Conservation (phyloP, 1,284 basidiomycete species). For the Rhodotorula sp. region DNA sequence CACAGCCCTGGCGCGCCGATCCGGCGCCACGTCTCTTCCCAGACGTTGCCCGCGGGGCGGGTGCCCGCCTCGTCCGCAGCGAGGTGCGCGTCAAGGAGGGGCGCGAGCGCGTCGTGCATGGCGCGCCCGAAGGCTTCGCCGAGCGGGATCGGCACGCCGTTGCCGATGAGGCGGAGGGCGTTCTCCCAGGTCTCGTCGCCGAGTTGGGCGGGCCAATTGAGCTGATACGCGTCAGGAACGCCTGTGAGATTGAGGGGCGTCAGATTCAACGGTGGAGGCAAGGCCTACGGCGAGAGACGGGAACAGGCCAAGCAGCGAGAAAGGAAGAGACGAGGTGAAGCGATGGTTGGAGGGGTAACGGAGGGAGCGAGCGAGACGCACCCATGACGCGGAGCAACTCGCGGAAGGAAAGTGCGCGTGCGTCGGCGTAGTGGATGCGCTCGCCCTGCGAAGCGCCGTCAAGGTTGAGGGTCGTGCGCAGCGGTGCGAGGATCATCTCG, state of each 20-base stretch:
- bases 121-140: constrained; percentile 12
- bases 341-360: not conserved
- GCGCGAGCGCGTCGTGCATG: not conserved
- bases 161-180: constrained; percentile 12
- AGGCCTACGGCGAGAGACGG: not conserved
- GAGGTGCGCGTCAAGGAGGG: not conserved
- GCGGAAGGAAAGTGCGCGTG: not conserved
- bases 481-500: constrained; percentile 2
- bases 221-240: constrained; percentile 1
- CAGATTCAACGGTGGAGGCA: not conserved
- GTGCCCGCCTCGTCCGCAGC: not conserved
- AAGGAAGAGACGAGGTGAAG: not conserved
- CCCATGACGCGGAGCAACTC: constrained; percentile 9
- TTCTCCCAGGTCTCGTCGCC: constrained; percentile 2
- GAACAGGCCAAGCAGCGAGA: not conserved
- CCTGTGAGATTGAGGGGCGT: not conserved
- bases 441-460: constrained; percentile 18
- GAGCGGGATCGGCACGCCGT: constrained; percentile 24
- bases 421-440: constrained; percentile 9
- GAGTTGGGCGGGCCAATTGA: not conserved
- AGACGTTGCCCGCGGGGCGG: not conserved
- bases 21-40: not conserved
- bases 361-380: not conserved
- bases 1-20: not conserved
- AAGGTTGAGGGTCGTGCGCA: constrained; percentile 7